Conservation (phyloP, 1,139 yeast species). For the Saccharomyces hybrid region DNA sequence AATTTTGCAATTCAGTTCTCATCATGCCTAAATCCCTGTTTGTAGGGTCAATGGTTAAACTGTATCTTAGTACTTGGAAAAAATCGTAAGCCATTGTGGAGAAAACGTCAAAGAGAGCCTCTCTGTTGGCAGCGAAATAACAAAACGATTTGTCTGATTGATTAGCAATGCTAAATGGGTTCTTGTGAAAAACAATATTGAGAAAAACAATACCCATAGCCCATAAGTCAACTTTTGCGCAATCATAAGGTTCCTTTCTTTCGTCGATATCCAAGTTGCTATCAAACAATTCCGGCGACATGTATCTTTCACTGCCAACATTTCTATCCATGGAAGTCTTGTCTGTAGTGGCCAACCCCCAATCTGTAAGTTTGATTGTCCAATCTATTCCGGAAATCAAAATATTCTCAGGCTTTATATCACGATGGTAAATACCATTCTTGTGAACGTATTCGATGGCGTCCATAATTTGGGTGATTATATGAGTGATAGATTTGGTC, state of each 20-base stretch:
- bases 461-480: conserved; percentile 65
- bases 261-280: conserved; percentile 31
- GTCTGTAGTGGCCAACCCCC: conserved; percentile 81
- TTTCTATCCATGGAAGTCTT: conserved; percentile 68
- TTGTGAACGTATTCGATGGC: conserved; percentile 75
- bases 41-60: conserved; percentile 78
- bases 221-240: conserved; percentile 89
- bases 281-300: conserved; percentile 92
- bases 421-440: conserved; percentile 72
- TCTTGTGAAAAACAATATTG: conserved; percentile 80
- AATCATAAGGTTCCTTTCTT: conserved; percentile 60
- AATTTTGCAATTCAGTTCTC: conserved; percentile 50
- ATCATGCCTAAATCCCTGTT: conserved; percentile 64
- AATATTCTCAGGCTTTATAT: conserved; percentile 84
- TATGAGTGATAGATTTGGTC: conserved; percentile 65
- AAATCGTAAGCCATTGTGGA: conserved; percentile 83
- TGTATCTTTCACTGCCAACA: conserved; percentile 88
- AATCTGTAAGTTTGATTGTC: conserved; percentile 78
- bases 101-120: conserved; percentile 84
- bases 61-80: conserved; percentile 70
- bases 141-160: conserved; percentile 77
- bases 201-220: conserved; percentile 80
- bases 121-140: conserved; percentile 82
- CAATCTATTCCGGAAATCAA: conserved; percentile 66
- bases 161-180: conserved; percentile 81